Percentiles rank a stretch among this genome's conserved stretches.
Evolutionary conservation across 2,329 filamentous ascomycete genomes (phyloP).

Genomic region (Fusarium neocosmosporiellum): DNA sequence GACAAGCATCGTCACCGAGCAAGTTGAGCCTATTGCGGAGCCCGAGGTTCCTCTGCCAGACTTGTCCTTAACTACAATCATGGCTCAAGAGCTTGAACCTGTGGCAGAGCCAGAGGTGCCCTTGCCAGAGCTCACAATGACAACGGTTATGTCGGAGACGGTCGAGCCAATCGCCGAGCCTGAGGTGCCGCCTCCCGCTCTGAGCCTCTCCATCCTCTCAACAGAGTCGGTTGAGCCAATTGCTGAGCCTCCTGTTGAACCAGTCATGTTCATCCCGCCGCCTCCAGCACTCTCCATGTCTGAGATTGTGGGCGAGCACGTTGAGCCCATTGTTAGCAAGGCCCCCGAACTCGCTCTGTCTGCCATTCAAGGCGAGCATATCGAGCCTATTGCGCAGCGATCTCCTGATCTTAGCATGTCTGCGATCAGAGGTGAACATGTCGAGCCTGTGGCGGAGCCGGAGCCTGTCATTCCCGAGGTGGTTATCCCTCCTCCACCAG

Average conservation of each 20-base stretch:
- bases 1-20: constrained; percentile 46
- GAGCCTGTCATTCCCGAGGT: constrained; percentile 5
- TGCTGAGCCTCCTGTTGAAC: constrained; percentile 34
- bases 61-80: not conserved
- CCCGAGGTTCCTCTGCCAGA: constrained; percentile 16
- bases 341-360: constrained; percentile 33
- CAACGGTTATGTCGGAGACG: constrained; percentile 21
- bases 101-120: constrained; percentile 35
- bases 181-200: constrained; percentile 13
- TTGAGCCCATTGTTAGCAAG: constrained; percentile 44
- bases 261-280: constrained; percentile 37
- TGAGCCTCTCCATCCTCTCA: constrained; percentile 25
- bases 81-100: constrained; percentile 14
- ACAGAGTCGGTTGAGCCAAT: constrained; percentile 44
- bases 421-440: constrained; percentile 31
- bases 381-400: constrained; percentile 20
- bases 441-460: constrained; percentile 31
- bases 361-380: constrained; percentile 36
- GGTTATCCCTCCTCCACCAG: constrained; percentile 17
- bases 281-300: constrained; percentile 32
- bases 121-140: constrained; percentile 38
- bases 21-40: constrained; percentile 42
- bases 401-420: constrained; percentile 31
- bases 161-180: constrained; percentile 34
- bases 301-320: constrained; percentile 20